phyloP scores from a whole-genome alignment of 768 basidiomycete species.

The Rhizopogon vulgaris region DNA sequence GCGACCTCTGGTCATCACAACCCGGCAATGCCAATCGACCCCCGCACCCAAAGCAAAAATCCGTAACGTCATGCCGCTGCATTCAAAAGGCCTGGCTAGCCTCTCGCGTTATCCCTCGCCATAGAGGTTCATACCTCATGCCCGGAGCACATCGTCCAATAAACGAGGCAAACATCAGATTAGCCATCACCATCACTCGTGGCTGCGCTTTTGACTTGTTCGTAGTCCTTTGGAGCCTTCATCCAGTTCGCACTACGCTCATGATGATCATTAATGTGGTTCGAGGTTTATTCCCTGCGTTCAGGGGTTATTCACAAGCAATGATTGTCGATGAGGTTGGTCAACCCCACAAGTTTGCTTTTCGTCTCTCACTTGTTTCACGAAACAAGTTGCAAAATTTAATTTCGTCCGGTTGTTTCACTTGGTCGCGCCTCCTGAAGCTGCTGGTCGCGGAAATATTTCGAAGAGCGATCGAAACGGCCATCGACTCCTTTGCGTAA shows the following conservation, averaged over 20 bases:
- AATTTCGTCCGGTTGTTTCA: slow-evolving; percentile 65
- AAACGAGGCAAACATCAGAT: slow-evolving; percentile 45
- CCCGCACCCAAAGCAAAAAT: background rate
- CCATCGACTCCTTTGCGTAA: slow-evolving; percentile 70
- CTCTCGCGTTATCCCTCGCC: slow-evolving; percentile 45
- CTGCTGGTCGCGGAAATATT: slow-evolving; percentile 58
- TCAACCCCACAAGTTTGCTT: slow-evolving; percentile 8
- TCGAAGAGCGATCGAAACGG: slow-evolving; percentile 56
- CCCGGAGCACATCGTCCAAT: slow-evolving; percentile 70
- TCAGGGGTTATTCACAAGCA: slow-evolving; percentile 82
- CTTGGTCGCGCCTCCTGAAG: slow-evolving; percentile 56
- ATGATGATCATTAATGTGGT: slow-evolving; percentile 67
- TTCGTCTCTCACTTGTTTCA: slow-evolving; percentile 1
- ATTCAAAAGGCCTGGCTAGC: slow-evolving; percentile 49
- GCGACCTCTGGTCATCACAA: slow-evolving; percentile 13
- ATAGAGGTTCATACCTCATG: slow-evolving; percentile 40
- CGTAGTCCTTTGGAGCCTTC: slow-evolving; percentile 42
- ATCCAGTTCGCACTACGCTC: slow-evolving; percentile 64
- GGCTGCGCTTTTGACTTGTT: slow-evolving; percentile 53
- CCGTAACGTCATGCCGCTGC: slow-evolving; percentile 11
- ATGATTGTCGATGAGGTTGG: slow-evolving; percentile 79
- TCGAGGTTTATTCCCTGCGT: slow-evolving; percentile 74
- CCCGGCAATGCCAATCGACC: background rate
- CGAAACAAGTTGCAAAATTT: slow-evolving; percentile 55
- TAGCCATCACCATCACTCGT: slow-evolving; percentile 51